phyloP scores from a whole-genome alignment of 768 basidiomycete genomes.

The Phylloporus rhodoxanthus region DNA sequence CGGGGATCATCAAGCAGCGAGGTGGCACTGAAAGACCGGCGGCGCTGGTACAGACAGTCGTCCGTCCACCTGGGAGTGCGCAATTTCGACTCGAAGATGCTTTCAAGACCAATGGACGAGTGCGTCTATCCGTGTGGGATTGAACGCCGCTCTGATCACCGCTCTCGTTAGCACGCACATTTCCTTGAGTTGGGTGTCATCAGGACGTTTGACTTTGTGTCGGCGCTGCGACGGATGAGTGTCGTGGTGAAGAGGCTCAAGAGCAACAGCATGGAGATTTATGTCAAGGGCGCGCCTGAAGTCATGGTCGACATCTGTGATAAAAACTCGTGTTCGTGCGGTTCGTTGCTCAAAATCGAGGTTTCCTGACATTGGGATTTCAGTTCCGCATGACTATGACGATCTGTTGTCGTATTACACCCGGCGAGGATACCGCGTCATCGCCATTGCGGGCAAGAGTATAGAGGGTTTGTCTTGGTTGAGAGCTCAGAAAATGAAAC shows the following conservation, averaged over 20 bases:
- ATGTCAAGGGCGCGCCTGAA: slow-evolving; percentile 99
- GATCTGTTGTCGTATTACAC: slow-evolving; percentile 97
- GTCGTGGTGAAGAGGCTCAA: slow-evolving; percentile 95
- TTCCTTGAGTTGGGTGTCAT: slow-evolving; percentile 97
- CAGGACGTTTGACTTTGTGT: slow-evolving; percentile 93
- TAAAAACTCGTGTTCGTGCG: slow-evolving; percentile 75
- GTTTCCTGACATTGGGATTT: slow-evolving; percentile 11
- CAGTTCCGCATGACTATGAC: slow-evolving; percentile 95
- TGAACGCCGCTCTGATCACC: slow-evolving; percentile 1
- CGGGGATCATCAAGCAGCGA: slow-evolving; percentile 62
- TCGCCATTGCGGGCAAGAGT: slow-evolving; percentile 95
- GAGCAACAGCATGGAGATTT: slow-evolving; percentile 93
- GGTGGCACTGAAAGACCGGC: slow-evolving; percentile 64
- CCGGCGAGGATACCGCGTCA: slow-evolving; percentile 92
- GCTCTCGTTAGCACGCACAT: slow-evolving; percentile 69
- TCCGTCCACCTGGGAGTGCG: slow-evolving; percentile 90
- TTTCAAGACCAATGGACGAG: slow-evolving; percentile 74
- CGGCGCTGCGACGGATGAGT: slow-evolving; percentile 90
- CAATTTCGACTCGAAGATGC: slow-evolving; percentile 92
- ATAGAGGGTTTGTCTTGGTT: slow-evolving; percentile 93
- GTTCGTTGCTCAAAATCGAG: background rate
- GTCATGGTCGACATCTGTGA: slow-evolving; percentile 96
- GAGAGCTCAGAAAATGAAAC: slow-evolving; percentile 92
- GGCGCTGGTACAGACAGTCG: slow-evolving; percentile 92
- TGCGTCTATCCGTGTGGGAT: slow-evolving; percentile 27